These are phyloP conservation scores for Blastomyces percursus DNA, from an alignment of 2,329 filamentous ascomycete species.

Conservation along the genomic window DNA sequence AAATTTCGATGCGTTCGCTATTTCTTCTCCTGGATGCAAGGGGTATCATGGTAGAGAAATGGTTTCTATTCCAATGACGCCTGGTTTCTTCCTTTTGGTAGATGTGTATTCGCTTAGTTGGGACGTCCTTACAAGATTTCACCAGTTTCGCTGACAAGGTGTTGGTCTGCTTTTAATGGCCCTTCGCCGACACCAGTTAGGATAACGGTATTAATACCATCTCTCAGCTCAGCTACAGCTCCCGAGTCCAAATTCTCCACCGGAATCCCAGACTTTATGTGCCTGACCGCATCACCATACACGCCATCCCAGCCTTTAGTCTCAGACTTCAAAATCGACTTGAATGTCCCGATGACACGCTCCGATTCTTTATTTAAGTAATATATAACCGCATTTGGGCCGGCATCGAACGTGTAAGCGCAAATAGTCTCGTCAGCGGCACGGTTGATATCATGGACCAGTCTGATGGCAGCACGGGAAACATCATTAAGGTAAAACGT, in stretches of 20 bases:
- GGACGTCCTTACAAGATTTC: slow-evolving; percentile 28
- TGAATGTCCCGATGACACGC: slow-evolving; percentile 66
- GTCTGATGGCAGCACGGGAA: slow-evolving; percentile 71
- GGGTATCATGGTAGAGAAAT: slow-evolving; percentile 1
- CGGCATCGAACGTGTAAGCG: slow-evolving; percentile 95
- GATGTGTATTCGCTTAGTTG: slow-evolving; percentile 6
- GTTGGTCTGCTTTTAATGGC: slow-evolving; percentile 66
- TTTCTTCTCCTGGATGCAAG: not conserved
- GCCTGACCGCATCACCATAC: slow-evolving; percentile 43
- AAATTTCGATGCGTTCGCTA: not conserved
- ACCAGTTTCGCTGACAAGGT: slow-evolving; percentile 59
- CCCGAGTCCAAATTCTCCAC: slow-evolving; percentile 47
- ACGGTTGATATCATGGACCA: slow-evolving; percentile 80
- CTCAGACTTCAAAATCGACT: slow-evolving; percentile 57
- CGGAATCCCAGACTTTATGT: slow-evolving; percentile 43
- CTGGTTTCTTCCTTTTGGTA: not conserved
- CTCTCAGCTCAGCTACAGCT: slow-evolving; percentile 55
- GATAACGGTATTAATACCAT: slow-evolving; percentile 80
- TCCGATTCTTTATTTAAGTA: slow-evolving; percentile 71
- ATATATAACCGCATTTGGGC: slow-evolving; percentile 94
- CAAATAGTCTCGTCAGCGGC: slow-evolving; percentile 67
- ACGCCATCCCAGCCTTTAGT: slow-evolving; percentile 46
- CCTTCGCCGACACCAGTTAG: slow-evolving; percentile 85
- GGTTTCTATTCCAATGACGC: slow-evolving; percentile 2
- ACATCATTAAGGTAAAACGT: slow-evolving; percentile 99